Percentiles rank a stretch among this genome's conserved stretches.
These are phyloP conservation scores for Fusarium tjaetaba DNA, from an alignment of 2,329 filamentous ascomycete species.

Conservation along the genomic window DNA sequence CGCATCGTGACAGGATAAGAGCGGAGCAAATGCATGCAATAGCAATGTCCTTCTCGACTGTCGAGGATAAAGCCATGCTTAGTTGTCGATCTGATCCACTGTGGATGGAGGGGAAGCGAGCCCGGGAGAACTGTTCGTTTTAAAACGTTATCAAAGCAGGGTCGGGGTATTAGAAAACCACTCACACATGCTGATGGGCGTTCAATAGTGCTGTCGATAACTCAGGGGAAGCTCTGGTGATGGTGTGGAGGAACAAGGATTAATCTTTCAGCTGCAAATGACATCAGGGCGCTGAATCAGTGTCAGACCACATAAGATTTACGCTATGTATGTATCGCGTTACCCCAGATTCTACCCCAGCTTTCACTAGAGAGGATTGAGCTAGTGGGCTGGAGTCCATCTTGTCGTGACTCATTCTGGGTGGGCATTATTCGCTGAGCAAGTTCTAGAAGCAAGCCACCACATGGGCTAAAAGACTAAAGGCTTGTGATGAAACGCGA, in stretches of 20 bases:
- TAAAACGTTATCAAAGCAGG: not conserved
- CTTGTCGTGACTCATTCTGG: not conserved
- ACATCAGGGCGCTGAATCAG: not conserved
- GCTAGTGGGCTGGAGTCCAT: not conserved
- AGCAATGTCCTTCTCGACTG: conserved; percentile 38
- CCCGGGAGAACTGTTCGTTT: not conserved
- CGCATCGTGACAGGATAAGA: conserved; percentile 41
- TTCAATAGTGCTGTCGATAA: not conserved
- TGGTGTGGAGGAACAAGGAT: not conserved
- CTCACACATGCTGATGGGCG: not conserved
- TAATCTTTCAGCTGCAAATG: not conserved
- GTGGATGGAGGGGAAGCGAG: not conserved
- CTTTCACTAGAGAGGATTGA: not conserved
- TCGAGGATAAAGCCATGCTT: conserved; percentile 25
- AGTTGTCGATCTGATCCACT: not conserved
- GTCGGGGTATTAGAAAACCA: not conserved
- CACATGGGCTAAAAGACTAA: no score
- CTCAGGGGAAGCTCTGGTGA: not conserved
- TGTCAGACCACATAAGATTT: not conserved
- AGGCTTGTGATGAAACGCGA: not conserved
- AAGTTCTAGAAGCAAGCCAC: not conserved
- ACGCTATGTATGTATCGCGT: rapidly evolving
- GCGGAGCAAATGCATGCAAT: conserved; percentile 37
- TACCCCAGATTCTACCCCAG: not conserved
- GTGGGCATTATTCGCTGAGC: not conserved